Conservation (phyloP, 2,329 filamentous ascomycete genomes). For the Aspergillus uvarum region DNA sequence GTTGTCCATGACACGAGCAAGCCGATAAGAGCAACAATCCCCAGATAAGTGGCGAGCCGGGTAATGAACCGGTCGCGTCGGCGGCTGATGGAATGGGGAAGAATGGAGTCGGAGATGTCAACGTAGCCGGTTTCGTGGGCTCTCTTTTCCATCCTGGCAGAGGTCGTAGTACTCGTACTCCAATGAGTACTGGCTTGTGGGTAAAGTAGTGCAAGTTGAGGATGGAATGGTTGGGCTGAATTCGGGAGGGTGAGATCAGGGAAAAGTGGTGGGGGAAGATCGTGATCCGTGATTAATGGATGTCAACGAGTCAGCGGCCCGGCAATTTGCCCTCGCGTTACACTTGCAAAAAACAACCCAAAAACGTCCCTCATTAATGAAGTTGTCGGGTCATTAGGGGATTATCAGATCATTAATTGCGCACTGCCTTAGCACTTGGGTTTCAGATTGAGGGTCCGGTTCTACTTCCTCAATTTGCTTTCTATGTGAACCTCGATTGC, state of each 20-base stretch:
- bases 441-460: not conserved
- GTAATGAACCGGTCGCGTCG: conserved; percentile 14
- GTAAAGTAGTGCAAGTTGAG: not conserved
- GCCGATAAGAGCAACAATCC: conserved; percentile 11
- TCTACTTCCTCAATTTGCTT: not conserved
- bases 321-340: conserved; percentile 1
- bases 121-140: conserved; percentile 1
- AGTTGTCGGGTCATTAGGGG: not conserved
- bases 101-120: conserved; percentile 7
- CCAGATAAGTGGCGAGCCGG: conserved; percentile 11
- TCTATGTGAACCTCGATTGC: not conserved
- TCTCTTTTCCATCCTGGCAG: conserved; percentile 17
- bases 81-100: not conserved
- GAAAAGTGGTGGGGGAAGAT: not conserved
- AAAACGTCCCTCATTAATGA: not conserved
- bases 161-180: not conserved
- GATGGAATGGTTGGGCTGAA: not conserved
- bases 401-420: not conserved
- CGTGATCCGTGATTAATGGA: not conserved
- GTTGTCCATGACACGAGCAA: conserved; percentile 13
- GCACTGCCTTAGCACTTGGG: not conserved
- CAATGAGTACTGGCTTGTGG: not conserved
- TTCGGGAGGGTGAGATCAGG: not conserved
- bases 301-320: conserved; percentile 1
- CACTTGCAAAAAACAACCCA: not conserved